phyloP scores from a whole-genome alignment of 2,329 filamentous ascomycete genomes.

The Diaporthe sp. region DNA sequence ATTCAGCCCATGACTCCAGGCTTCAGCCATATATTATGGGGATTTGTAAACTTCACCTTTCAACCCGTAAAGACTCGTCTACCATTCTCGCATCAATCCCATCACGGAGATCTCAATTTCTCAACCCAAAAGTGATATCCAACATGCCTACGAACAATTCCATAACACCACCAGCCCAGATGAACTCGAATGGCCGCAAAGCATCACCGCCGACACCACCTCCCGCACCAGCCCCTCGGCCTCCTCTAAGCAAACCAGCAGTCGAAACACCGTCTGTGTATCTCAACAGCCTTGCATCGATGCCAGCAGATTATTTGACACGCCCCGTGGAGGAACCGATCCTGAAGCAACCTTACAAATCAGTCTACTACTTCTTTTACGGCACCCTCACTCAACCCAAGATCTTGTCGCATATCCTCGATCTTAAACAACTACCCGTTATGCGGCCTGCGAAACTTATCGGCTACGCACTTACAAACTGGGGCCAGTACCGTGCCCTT shows the following conservation, averaged over 20 bases:
- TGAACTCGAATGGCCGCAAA: background rate
- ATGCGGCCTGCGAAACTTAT: background rate
- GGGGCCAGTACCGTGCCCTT: background rate
- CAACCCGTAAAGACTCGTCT: too few relatives aligned
- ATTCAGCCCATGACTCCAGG: too few relatives aligned
- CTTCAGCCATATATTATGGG: too few relatives aligned
- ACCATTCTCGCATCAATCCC: too few relatives aligned
- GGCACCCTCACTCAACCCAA: background rate
- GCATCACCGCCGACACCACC: background rate
- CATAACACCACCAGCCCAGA: background rate
- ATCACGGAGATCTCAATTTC: too few relatives aligned
- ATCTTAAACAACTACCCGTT: background rate
- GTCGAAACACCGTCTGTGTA: background rate
- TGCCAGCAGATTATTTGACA: background rate
- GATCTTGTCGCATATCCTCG: background rate
- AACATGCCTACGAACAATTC: too few relatives aligned
- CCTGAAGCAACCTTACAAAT: background rate
- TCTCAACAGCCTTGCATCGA: background rate
- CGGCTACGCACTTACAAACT: background rate
- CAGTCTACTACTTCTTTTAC: slow-evolving; percentile 3
- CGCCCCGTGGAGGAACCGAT: background rate
- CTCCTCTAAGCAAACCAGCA: background rate
- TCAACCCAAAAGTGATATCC: too few relatives aligned
- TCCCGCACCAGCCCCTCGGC: background rate
- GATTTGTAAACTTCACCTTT: too few relatives aligned